Base-by-base conservation (phyloP, 352 stramenopile species). In the Globisporangium lucens region DNA sequence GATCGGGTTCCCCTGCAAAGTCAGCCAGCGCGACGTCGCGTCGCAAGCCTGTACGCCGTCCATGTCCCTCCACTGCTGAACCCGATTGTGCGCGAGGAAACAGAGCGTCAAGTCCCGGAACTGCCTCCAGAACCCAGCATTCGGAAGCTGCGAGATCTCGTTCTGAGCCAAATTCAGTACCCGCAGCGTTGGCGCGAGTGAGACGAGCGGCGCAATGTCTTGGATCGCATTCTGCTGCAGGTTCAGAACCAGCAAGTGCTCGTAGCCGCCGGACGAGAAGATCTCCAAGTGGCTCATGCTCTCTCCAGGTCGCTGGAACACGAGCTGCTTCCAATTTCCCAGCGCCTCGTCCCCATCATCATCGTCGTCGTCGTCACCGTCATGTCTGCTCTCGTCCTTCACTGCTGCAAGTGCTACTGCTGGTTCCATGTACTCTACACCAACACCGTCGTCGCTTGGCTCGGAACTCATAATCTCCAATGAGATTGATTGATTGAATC, bases 131-230 rank as follows among this genome's bases (percentile, higher is more conserved):
- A 91, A 93, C 2, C 65, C 35, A 5, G 61, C 41, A 5, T n/a
- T 61, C 6, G 84, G 84, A 1, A 94, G 70, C 38, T 71, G 73
- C 10, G 65, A 61, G 24, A 94, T 72, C 17, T 72, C 72, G 29
- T 94, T 93, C 22, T 79, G 75, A 7, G 77, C 74, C 5, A 82
- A 67, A 35, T 94, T 91, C n/a, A 93, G 69, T 9, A 87, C 70
- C 0, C 77, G 80, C 10, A 93, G 67, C 4, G 83, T 89, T 15
- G 52, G 63, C 6, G 80, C 65, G 9, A 79, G 69, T 6, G 52
- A 67, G n/a, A 69, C 20, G 20, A 94, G 75, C 6, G 86, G 78
- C n/a, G 72, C 57, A 29, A 92, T 53, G 60, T 93, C 80, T 10
- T 76, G 69, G 47, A 93, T 70, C 20, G 72, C 72, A 43, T 91